Base-by-base conservation (phyloP, 2,329 filamentous ascomycete species). In the Pseudocercospora pini-densiflorae region DNA sequence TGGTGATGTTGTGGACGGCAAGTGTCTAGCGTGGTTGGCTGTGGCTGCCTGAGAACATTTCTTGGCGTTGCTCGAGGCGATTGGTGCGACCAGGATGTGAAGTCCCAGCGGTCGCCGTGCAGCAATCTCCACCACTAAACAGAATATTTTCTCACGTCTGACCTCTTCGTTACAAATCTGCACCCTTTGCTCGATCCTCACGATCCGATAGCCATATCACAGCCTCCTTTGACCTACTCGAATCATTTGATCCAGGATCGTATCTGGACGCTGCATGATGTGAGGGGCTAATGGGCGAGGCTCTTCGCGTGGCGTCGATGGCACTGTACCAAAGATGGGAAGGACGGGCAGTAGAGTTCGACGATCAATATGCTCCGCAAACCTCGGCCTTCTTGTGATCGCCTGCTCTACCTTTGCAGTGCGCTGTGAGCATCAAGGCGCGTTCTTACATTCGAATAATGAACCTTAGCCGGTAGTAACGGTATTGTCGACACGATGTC, bases 371-470 rank as follows among this genome's bases (percentile, higher is more conserved):
- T 27, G 51, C 47, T 51, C 47, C 47, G 19, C 47, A 51, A 51
- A 51, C 51, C 51, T 55, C 51, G 51, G 51, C 27, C 51, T 55
- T 55, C 51, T 55, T 55, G 16, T 31, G 24, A 5, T 51, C 16
- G 51, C 27, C 51, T 29, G 9, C 27, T 55, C 27, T 55, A 10
- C 51, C 51, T 54, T n/a, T 55, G 19, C 47, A 23, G 45, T 49
- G 53, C 36, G 9, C 33, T 55, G 10, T 10, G 29, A 40, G n/a
- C n/a, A 49, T 49, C 36, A 36, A 33, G 36, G 24, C 47, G 12
- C 19, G 9, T 14, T 51, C 47, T 7, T 16, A 24, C 21, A 21
- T 14, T 51, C 23, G 4, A 16, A 51, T 14, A 16, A 51, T 51
- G 47, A 21, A 9, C 24, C 19, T 5, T 16, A 21, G 47, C 21